Evolutionary conservation across 2,329 filamentous ascomycete genomes (phyloP).

Genomic region (Diaporthe citriasiana): DNA sequence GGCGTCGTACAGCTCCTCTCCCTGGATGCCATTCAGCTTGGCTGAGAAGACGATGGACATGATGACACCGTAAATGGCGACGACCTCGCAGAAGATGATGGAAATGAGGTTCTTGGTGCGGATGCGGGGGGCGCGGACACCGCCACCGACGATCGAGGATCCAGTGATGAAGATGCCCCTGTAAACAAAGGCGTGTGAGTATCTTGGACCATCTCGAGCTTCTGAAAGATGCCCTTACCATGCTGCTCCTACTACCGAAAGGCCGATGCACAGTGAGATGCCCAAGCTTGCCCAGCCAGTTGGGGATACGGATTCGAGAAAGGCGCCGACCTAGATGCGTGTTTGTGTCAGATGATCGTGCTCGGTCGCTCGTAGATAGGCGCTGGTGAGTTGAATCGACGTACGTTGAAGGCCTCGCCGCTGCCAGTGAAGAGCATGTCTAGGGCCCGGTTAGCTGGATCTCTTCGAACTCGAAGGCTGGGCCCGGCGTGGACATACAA

Average conservation of each 20-base stretch:
- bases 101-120: constrained; percentile 99
- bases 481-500: constrained; percentile 71
- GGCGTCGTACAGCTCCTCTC: constrained; percentile 77
- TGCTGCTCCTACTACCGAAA: constrained; percentile 96
- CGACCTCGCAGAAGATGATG: constrained; percentile 99
- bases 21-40: constrained; percentile 79
- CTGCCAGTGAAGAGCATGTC: constrained; percentile 99
- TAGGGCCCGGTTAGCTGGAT: constrained; percentile 57
- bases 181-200: constrained; percentile 28
- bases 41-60: constrained; percentile 99
- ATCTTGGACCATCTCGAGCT: neutral
- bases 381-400: constrained; percentile 48
- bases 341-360: constrained; percentile 30
- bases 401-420: constrained; percentile 95
- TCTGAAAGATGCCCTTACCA: constrained; percentile 73
- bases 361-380: neutral
- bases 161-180: constrained; percentile 99
- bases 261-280: constrained; percentile 93
- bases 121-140: constrained; percentile 96
- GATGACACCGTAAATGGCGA: constrained; percentile 99
- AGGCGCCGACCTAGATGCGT: constrained; percentile 82
- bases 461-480: neutral
- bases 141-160: constrained; percentile 95
- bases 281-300: constrained; percentile 94
- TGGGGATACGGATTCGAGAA: constrained; percentile 93